Evolutionary conservation across 768 basidiomycete species (phyloP).

Genomic region (Hypholoma fasciculare): DNA sequence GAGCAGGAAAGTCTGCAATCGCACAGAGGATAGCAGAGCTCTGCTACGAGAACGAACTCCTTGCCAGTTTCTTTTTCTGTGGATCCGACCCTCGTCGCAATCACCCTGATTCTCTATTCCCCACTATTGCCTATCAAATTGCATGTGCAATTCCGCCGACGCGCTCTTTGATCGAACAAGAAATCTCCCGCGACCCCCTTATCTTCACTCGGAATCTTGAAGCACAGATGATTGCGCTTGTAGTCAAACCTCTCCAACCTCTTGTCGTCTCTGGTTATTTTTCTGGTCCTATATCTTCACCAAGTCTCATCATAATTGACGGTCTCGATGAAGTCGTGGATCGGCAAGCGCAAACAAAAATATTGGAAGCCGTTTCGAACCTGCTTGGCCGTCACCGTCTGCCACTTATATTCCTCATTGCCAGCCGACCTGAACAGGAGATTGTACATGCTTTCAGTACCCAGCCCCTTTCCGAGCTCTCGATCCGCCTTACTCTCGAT

Average conservation of each 20-base stretch:
- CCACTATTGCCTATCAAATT: conserved; percentile 9
- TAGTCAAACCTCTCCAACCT: conserved; percentile 2
- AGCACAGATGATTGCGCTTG: background rate
- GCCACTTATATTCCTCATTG: conserved; percentile 8
- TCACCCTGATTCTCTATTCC: background rate
- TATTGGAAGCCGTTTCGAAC: background rate
- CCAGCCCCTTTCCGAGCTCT: background rate
- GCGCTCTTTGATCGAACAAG: background rate
- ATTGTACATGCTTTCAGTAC: background rate
- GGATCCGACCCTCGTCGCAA: conserved; percentile 4
- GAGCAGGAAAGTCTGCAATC: conserved; percentile 15
- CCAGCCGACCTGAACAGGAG: conserved; percentile 11
- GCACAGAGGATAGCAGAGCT: conserved; percentile 8
- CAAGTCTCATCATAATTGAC: conserved; percentile 4
- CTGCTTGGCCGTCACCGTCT: background rate
- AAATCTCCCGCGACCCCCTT: conserved; percentile 4
- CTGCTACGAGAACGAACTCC: background rate
- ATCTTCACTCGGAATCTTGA: conserved; percentile 5
- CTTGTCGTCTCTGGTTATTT: background rate
- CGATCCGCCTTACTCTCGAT: background rate
- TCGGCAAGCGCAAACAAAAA: background rate
- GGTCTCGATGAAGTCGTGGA: conserved; percentile 25
- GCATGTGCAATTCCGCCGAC: background rate
- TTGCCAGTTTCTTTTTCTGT: conserved; percentile 11
- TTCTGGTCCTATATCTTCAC: background rate